These are phyloP conservation scores for Elsinoe fawcettii DNA, from an alignment of 2,329 filamentous ascomycete genomes.

Conservation along the genomic window DNA sequence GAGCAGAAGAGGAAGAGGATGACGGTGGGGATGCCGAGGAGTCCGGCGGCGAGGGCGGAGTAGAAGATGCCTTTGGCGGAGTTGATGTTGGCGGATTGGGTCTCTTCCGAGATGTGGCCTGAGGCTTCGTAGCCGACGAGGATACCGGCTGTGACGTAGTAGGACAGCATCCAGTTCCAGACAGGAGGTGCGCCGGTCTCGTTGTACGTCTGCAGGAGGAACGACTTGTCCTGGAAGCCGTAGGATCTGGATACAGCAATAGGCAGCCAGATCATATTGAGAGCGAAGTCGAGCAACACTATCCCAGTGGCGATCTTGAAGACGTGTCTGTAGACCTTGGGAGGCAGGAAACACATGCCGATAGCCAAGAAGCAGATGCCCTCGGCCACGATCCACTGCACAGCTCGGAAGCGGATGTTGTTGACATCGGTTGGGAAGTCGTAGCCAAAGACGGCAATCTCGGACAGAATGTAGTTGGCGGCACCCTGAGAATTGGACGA, in stretches of 20 bases:
- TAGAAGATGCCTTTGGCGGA: conserved; percentile 54
- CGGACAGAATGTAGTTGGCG: conserved; percentile 36
- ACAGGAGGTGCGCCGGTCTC: conserved; percentile 41
- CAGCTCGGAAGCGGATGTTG: conserved; percentile 51
- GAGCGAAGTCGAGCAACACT: conserved; percentile 50
- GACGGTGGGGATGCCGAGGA: conserved; percentile 49
- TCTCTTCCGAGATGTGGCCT: conserved; percentile 55
- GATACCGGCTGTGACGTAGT: conserved; percentile 53
- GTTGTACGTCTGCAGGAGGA: conserved; percentile 55
- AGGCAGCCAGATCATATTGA: conserved; percentile 56
- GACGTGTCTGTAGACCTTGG: conserved; percentile 40
- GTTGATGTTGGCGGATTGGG: conserved; percentile 49
- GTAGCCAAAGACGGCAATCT: conserved; percentile 51
- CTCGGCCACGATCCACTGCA: conserved; percentile 53
- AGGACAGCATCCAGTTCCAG: conserved; percentile 58
- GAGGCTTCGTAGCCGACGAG: conserved; percentile 55
- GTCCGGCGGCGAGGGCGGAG: conserved; percentile 50
- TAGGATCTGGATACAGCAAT: conserved; percentile 49
- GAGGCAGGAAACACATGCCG: conserved; percentile 33
- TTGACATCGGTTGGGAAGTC: conserved; percentile 47
- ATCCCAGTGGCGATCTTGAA: conserved; percentile 45
- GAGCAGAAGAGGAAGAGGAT: conserved; percentile 54
- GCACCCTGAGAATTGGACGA: conserved; percentile 31
- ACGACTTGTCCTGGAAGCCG: conserved; percentile 51
- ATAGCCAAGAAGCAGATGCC: conserved; percentile 36